Conservation (phyloP, 345 rosid genomes). For the Mallotus nudiflorus region DNA sequence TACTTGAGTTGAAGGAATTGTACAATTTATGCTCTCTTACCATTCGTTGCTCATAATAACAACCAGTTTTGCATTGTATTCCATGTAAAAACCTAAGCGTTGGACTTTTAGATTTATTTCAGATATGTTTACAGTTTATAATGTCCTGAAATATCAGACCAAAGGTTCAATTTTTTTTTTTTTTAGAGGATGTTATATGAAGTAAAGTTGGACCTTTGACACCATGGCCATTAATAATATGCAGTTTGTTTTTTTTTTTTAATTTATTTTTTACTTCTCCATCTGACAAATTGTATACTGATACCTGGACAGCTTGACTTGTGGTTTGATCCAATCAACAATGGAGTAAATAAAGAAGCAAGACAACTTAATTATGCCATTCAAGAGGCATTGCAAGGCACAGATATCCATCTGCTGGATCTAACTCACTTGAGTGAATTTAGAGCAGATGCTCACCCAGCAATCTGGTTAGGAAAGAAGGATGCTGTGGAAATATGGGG, state of each 20-base stretch:
- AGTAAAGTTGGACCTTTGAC: constrained; percentile 4
- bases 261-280: neutral
- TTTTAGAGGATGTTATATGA: neutral
- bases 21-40: neutral
- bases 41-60: neutral
- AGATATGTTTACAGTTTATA: neutral
- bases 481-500: constrained; percentile 88
- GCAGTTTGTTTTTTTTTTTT: too few relatives aligned
- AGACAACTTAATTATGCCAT: constrained; percentile 64
- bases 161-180: neutral
- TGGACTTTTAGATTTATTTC: neutral
- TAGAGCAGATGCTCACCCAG: constrained; percentile 95
- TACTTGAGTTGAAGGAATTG: neutral
- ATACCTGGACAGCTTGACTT: constrained; percentile 75
- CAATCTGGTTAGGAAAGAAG: constrained; percentile 92
- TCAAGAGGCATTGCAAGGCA: constrained; percentile 40
- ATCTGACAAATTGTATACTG: constrained; percentile 16
- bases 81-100: neutral
- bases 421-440: constrained; percentile 78
- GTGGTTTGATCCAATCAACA: constrained; percentile 92
- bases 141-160: neutral
- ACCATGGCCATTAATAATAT: neutral
- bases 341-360: constrained; percentile 87
- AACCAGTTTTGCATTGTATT: neutral
- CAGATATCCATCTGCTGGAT: constrained; percentile 60